phyloP scores from a whole-genome alignment of 2,329 filamentous ascomycete genomes.

The Aureobasidium subglaciale region DNA sequence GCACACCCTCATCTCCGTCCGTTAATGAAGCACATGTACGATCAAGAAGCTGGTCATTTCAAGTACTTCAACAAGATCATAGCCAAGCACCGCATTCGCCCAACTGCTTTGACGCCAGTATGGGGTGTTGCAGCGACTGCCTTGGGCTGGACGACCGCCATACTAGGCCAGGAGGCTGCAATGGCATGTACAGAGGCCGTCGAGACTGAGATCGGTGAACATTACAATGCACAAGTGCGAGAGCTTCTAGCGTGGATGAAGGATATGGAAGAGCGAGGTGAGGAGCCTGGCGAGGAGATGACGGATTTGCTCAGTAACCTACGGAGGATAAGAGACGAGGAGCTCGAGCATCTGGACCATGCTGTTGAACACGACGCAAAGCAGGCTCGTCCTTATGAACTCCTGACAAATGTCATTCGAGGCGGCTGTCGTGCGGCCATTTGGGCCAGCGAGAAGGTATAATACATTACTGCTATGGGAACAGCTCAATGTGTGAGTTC shows the following conservation, averaged over 20 bases:
- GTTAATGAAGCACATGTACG: slow-evolving; percentile 96
- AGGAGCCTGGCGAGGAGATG: slow-evolving; percentile 74
- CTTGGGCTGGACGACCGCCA: slow-evolving; percentile 81
- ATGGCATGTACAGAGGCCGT: slow-evolving; percentile 99
- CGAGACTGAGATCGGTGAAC: slow-evolving; percentile 92
- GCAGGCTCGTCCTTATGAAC: slow-evolving; percentile 80
- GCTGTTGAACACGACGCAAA: slow-evolving; percentile 90
- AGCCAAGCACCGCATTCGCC: slow-evolving; percentile 79
- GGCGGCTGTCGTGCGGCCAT: slow-evolving; percentile 90
- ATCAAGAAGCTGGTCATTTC: slow-evolving; percentile 87
- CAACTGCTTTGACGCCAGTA: slow-evolving; percentile 84
- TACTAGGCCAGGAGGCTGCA: slow-evolving; percentile 85
- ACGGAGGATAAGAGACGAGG: slow-evolving; percentile 83
- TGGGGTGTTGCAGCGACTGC: slow-evolving; percentile 77
- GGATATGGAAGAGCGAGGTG: slow-evolving; percentile 67
- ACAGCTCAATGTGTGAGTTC: background rate
- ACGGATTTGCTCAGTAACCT: slow-evolving; percentile 64
- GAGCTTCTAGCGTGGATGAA: slow-evolving; percentile 73
- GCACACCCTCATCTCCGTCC: slow-evolving; percentile 81
- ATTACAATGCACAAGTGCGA: slow-evolving; percentile 91
- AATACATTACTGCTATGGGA: slow-evolving; percentile 17
- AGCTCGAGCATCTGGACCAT: slow-evolving; percentile 92
- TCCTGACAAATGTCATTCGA: slow-evolving; percentile 79
- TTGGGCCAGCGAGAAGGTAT: slow-evolving; percentile 76
- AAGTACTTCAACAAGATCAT: slow-evolving; percentile 76